Percentiles rank a stretch among this genome's conserved stretches.
Conservation (phyloP, 257 asterid species). For the Plantago major region DNA sequence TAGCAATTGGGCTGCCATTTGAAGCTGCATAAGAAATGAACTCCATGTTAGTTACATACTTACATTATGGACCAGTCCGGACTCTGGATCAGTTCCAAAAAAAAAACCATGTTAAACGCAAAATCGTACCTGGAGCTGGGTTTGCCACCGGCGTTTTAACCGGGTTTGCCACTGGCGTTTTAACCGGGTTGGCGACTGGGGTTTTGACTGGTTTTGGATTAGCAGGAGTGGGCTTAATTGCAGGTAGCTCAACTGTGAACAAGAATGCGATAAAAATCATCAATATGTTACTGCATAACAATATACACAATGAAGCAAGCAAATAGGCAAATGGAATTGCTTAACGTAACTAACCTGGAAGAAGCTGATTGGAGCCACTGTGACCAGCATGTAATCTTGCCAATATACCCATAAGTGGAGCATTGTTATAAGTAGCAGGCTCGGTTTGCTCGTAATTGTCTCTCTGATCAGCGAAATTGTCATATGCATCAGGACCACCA, state of each 20-base stretch:
- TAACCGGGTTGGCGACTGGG: conserved; percentile 11
- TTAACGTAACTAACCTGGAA: conserved; percentile 24
- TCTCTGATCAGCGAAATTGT: conserved; percentile 41
- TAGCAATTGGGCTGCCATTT: conserved; percentile 14
- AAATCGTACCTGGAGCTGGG: conserved; percentile 27
- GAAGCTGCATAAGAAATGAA: conserved; percentile 21
- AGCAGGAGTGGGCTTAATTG: conserved; percentile 19
- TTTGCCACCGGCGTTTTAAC: not conserved
- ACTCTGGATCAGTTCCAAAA: not conserved
- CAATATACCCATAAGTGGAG: conserved; percentile 42
- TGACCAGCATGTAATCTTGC: conserved; percentile 37
- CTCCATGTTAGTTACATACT: not conserved
- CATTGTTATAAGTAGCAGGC: conserved; percentile 46
- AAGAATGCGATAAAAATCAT: not conserved
- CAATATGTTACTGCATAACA: not conserved
- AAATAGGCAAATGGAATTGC: not conserved
- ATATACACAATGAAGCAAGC: not conserved
- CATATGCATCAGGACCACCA: conserved; percentile 51
- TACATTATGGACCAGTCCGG: not conserved
- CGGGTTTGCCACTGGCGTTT: conserved; percentile 16
- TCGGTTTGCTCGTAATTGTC: conserved; percentile 39
- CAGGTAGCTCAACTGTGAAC: conserved; percentile 29
- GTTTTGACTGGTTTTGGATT: conserved; percentile 17
- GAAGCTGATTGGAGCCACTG: conserved; percentile 35
- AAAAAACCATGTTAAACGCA: not conserved